Evolutionary conservation across 2,329 filamentous ascomycete genomes (phyloP), one percentile per base, ranked within the genome.

Genomic region (Ophiostoma sp.): DNA sequence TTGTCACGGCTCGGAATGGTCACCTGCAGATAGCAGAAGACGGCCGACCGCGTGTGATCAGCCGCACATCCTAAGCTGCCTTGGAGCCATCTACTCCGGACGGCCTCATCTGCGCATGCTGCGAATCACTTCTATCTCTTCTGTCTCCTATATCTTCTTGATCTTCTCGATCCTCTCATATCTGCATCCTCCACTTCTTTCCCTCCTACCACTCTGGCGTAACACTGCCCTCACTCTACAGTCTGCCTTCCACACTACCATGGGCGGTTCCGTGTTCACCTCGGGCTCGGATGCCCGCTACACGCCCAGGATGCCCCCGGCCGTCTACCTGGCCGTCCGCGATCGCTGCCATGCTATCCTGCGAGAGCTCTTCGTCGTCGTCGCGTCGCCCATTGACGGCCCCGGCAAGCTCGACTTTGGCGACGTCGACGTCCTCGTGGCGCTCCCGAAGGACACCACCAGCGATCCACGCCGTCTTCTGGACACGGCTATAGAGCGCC

Each of bases 341-440:
- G 71, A 76, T 0, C 74, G 78, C 0, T 85, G 83, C 70, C 78
- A 81, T 40, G 68, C 74, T 0, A 75, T 81, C 1, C 81, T 91
- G 0, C 76, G 77, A 0, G 73, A 78, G 1, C 77, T 88, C 3
- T 92, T 85, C 72, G 67, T 77, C 0, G 79, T 78, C 7, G 85
- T 90, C 4, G 83, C 81, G 0, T 81, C 83, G 0, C 87, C 90
- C 0, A 84, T 89, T 41, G 89, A 92, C 72, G 89, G 85, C 0
- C 90, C 91, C 0, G 87, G 76, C 0, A 95, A 95, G 76, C 58
- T 72, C 0, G 84, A 87, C 72, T 84, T 86, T 73, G 92, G 91
- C 27, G 92, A 95, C 72, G 79, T 96, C 49, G 91, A 95, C 76
- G 81, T 93, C 69, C 76, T 92, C 1, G 82, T 91, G 1, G 78